These are phyloP conservation scores for Trichomonas tenax DNA, from an alignment of 208 protist species.

Conservation along the genomic window DNA sequence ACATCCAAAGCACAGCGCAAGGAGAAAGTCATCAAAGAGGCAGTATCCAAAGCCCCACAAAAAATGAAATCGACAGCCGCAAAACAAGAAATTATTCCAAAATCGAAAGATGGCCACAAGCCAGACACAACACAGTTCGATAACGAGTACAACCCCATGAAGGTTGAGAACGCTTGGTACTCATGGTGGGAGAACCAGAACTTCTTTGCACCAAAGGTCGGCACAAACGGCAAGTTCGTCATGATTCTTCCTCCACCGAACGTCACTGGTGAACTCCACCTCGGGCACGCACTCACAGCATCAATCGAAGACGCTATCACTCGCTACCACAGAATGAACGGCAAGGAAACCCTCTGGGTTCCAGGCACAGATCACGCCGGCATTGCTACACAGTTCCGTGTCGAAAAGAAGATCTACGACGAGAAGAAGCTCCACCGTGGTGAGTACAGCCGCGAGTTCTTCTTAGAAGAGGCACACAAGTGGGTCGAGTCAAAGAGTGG, in stretches of 20 bases:
- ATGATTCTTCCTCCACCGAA: conserved; percentile 98
- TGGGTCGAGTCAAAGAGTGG: conserved; percentile 87
- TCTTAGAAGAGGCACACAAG: conserved; percentile 81
- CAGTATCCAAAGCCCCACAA: neutral
- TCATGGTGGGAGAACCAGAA: conserved; percentile 85
- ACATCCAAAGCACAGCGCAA: neutral
- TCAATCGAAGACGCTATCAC: conserved; percentile 45
- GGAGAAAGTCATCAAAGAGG: neutral
- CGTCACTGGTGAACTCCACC: conserved; percentile 95
- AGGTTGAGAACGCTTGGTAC: conserved; percentile 87
- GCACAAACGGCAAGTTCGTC: conserved; percentile 52
- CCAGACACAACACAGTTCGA: neutral
- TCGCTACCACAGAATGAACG: conserved; percentile 47
- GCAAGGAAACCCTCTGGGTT: conserved; percentile 85
- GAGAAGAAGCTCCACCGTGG: conserved; percentile 52
- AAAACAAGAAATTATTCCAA: neutral
- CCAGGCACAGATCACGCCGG: conserved; percentile 98
- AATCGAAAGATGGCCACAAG: neutral
- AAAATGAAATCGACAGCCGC: neutral
- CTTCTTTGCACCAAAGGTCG: conserved; percentile 63
- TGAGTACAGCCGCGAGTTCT: conserved; percentile 84
- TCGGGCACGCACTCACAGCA: conserved; percentile 92
- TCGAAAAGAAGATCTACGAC: conserved; percentile 37
- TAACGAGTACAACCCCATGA: neutral
- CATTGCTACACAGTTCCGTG: conserved; percentile 40